These are phyloP conservation scores for Tricholoma saponaceum DNA, from an alignment of 768 basidiomycete genomes.

Conservation along the genomic window DNA sequence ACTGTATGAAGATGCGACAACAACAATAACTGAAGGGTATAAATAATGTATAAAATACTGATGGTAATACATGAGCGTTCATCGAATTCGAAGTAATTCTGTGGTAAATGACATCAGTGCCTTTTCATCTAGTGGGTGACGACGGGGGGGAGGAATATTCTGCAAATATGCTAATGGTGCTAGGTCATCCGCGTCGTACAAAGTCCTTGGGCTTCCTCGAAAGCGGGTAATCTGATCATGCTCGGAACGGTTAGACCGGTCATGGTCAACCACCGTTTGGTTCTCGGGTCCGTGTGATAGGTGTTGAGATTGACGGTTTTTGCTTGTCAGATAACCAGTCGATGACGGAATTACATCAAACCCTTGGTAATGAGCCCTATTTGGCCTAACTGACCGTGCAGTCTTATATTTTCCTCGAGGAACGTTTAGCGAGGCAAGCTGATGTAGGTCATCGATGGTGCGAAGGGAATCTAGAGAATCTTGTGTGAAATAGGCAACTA, in stretches of 20 bases:
- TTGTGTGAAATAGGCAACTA: slow-evolving; percentile 77
- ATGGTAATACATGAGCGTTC: too few species aligned
- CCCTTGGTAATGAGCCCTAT: slow-evolving; percentile 13
- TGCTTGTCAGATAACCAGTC: background rate
- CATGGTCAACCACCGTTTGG: background rate
- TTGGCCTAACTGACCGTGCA: slow-evolving; percentile 49
- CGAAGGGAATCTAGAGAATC: slow-evolving; percentile 52
- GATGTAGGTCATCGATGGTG: slow-evolving; percentile 57
- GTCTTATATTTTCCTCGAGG: slow-evolving; percentile 62
- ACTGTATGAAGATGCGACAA: background rate
- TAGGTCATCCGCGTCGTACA: slow-evolving; percentile 27
- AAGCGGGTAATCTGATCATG: background rate
- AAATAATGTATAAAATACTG: background rate
- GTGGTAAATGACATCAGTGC: slow-evolving; percentile 57
- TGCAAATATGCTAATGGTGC: slow-evolving; percentile 65
- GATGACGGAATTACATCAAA: slow-evolving; percentile 8
- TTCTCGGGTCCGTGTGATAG: background rate
- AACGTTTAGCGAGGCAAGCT: slow-evolving; percentile 48
- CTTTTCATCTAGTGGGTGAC: slow-evolving; percentile 70
- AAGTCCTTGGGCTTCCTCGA: background rate
- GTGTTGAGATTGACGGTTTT: background rate
- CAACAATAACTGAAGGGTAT: background rate
- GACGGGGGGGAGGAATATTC: slow-evolving; percentile 52
- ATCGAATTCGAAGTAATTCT: slow-evolving; percentile 10
- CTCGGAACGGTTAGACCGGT: background rate